Evolutionary conservation across 805 yeast genomes (phyloP).

Genomic region (Metschnikowia anglica): DNA sequence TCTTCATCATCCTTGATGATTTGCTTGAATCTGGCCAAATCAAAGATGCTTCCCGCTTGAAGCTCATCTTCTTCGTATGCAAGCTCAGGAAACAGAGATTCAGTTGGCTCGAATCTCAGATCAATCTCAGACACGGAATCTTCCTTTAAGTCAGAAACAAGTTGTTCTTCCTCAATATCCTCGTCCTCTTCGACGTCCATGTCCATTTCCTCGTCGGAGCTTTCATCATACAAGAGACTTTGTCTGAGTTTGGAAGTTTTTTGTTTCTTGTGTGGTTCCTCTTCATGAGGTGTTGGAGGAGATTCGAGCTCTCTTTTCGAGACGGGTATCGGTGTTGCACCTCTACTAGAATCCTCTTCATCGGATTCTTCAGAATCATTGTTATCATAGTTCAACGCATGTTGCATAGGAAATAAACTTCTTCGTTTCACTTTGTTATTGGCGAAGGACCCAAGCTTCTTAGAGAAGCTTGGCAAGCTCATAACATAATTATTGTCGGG

Average conservation of each 20-base stretch:
- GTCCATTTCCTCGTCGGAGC: slow-evolving; percentile 32
- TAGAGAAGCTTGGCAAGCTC: slow-evolving; percentile 36
- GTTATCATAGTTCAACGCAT: slow-evolving; percentile 50
- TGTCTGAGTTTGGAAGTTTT: slow-evolving; percentile 28
- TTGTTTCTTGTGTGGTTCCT: slow-evolving; percentile 23
- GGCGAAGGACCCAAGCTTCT: slow-evolving; percentile 27
- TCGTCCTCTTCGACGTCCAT: slow-evolving; percentile 20
- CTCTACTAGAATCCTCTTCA: slow-evolving; percentile 38
- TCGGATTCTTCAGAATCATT: slow-evolving; percentile 34
- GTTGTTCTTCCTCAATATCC: slow-evolving; percentile 20
- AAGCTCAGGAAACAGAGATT: slow-evolving; percentile 47
- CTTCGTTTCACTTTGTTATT: slow-evolving; percentile 27
- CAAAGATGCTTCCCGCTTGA: slow-evolving; percentile 27
- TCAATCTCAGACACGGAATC: slow-evolving; percentile 29
- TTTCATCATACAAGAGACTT: slow-evolving; percentile 32
- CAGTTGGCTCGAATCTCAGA: slow-evolving; percentile 50
- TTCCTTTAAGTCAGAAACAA: slow-evolving; percentile 25
- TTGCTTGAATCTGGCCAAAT: slow-evolving; percentile 50
- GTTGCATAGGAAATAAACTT: slow-evolving; percentile 50
- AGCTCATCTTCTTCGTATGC: slow-evolving; percentile 50
- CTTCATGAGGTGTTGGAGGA: slow-evolving; percentile 23
- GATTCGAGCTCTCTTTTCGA: slow-evolving; percentile 33
- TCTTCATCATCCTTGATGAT: slow-evolving; percentile 77
- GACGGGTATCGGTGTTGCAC: slow-evolving; percentile 33
- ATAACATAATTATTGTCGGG: slow-evolving; percentile 12